Evolutionary conservation across 768 basidiomycete genomes (phyloP).

Genomic region (Cyathus striatus): DNA sequence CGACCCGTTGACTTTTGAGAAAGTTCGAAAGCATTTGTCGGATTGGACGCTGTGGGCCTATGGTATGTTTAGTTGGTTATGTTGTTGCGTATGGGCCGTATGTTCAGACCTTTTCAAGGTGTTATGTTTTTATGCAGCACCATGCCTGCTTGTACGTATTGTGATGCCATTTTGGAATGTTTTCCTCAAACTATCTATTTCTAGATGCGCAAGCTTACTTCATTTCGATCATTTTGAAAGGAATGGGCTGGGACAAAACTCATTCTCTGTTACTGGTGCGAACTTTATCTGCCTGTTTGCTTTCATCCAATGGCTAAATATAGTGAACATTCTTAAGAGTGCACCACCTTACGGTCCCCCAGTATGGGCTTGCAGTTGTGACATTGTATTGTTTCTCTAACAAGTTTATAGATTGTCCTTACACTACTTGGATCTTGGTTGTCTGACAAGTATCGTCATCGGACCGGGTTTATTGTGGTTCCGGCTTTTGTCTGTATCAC

Average conservation of each 20-base stretch:
- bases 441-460: constrained; percentile 37
- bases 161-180: no score
- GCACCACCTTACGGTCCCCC: constrained; percentile 42
- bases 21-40: constrained; percentile 30
- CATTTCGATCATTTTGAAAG: constrained; percentile 38
- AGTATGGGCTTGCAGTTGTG: no score
- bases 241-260: constrained; percentile 36
- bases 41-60: constrained; percentile 46
- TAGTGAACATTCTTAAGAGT: constrained; percentile 22
- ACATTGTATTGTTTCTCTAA: no score
- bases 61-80: constrained; percentile 26
- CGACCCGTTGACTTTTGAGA: constrained; percentile 30
- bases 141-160: constrained; percentile 34
- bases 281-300: not conserved
- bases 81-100: no score
- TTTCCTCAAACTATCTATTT: constrained; percentile 4
- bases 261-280: constrained; percentile 37
- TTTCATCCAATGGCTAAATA: not conserved
- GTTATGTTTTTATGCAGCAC: constrained; percentile 39
- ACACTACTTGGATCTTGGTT: constrained; percentile 41
- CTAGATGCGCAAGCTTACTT: constrained; percentile 40
- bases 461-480: constrained; percentile 34
- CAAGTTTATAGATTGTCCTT: constrained; percentile 27
- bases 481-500: constrained; percentile 31
- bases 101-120: no score